Evolutionary conservation across 2,329 filamentous ascomycete species (phyloP), one percentile per base, ranked within the genome.

Genomic region (Talaromyces atroroseus): DNA sequence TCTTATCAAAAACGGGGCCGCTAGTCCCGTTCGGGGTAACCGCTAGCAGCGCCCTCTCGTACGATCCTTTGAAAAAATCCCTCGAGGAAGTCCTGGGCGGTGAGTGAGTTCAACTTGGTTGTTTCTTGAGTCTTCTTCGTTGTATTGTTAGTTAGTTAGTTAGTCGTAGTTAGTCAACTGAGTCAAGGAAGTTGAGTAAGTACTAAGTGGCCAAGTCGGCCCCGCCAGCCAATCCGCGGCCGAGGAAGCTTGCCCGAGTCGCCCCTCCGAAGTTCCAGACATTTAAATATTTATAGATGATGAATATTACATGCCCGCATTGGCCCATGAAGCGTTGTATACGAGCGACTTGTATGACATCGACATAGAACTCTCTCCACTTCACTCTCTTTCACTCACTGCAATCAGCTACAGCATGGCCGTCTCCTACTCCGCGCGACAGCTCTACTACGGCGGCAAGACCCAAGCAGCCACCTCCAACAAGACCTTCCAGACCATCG

Each of bases 401-500:
- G 32, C 26, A 29, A 5, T 32, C 3, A 36, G 11, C 29, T 36
- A 4, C 32, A 14, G 14, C 66, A 58, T 67, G 12, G 50, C 63
- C 55, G 57, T 61, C 63, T 64, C 68, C 68, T 79, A 81, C 63
- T 65, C 78, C 48, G 68, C 76, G 45, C 81, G 83, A 61, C 82
- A 88, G 68, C 85, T 90, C 61, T 94, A 88, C 74, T 90, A 90
- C 76, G 82, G 85, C 62, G 90, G 90, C 71, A 80, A 82, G 68
- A 74, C 80, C 46, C 88, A 90, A 66, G 74, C 79, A 24, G 80
- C 83, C 49, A 79, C 71, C 38, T 82, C 83, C 10, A 75, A 79
- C 44, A 78, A 79, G 58, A 84, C 84, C 48, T 92, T 94, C 74
- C 76, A 84, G 60, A 83, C 87, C 29, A 78, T 92, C 68, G 81